Evolutionary conservation across 192 early-diverging fungal species (phyloP), one percentile per base, ranked within the genome.

Genomic region (Dissophora globulifera): DNA sequence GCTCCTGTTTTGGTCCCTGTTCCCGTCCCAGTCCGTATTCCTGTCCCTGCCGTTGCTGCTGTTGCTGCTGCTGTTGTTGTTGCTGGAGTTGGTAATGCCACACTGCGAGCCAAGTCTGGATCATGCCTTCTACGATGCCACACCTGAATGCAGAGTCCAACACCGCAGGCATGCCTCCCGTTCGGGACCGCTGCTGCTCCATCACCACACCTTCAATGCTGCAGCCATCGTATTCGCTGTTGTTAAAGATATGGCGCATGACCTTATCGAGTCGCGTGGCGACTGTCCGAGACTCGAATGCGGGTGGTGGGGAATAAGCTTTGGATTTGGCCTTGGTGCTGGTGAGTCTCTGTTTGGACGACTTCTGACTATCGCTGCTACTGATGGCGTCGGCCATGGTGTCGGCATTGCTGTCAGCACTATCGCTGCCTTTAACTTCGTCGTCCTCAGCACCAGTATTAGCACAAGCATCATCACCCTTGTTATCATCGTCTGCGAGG

Each of bases 171-270:
- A 67, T 63, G 10, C 84, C 80, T 22, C 27, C 51, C 1, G 78
- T 55, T 9, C 84, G 51, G 32, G 78, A 82, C 31, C 84, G 46
- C 26, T 86, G 84, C 23, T 56, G 70, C 40, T 86, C 84, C 10
- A 86, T 20, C 12, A 81, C 26, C 3, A 86, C 41, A 0, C 62
- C 69, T 19, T 50, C 35, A 9, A 38, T 13, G 13, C 35, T 38
- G 6, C 35, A 6, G 6, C 35, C 35, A 9, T n/a, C n/a, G n/a
- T n/a, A n/a, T n/a, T n/a, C n/a, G n/a, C n/a, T 27, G 3, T 46
- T 65, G 0, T 13, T 8, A 11, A 61, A 3, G 25, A 78, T 65
- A 19, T 27, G 49, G 13, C 49, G 47, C 57, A 67, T 60, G 5
- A 75, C 29, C 11, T 53, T 20, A 48, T 75, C 62, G 3, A 75